These are phyloP conservation scores for Malus hybrid DNA, from an alignment of 331 rosid species.

Conservation along the genomic window DNA sequence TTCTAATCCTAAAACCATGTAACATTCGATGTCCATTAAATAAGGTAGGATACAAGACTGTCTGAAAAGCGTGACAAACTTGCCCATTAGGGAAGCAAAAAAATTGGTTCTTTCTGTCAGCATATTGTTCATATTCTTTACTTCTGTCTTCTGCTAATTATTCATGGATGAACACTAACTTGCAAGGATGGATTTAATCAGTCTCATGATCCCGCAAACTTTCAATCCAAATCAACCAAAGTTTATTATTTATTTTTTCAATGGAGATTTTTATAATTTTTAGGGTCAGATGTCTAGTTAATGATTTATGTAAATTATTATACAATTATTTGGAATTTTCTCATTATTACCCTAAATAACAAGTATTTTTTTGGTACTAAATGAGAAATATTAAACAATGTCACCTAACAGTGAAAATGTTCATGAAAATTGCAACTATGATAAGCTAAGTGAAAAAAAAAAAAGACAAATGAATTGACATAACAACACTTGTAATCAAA, in stretches of 20 bases:
- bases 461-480: too few species aligned
- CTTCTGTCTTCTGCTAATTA: neutral
- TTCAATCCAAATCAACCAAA: too few species aligned
- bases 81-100: neutral
- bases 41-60: neutral
- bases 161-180: neutral
- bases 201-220: neutral
- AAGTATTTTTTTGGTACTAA: too few species aligned
- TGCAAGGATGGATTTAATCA: neutral
- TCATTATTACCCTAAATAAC: too few species aligned
- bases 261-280: neutral
- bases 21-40: neutral
- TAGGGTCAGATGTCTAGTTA: neutral
- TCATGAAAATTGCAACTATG: too few species aligned
- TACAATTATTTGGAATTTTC: neutral
- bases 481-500: too few species aligned
- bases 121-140: neutral
- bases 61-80: neutral
- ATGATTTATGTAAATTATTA: neutral
- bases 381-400: too few species aligned
- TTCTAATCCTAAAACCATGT: neutral
- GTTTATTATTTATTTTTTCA: too few species aligned
- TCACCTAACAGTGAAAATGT: too few species aligned
- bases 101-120: neutral
- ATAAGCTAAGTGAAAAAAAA: too few species aligned